phyloP scores from a whole-genome alignment of 495 filamentous ascomycete species.

The Hypoxylon fuscum region DNA sequence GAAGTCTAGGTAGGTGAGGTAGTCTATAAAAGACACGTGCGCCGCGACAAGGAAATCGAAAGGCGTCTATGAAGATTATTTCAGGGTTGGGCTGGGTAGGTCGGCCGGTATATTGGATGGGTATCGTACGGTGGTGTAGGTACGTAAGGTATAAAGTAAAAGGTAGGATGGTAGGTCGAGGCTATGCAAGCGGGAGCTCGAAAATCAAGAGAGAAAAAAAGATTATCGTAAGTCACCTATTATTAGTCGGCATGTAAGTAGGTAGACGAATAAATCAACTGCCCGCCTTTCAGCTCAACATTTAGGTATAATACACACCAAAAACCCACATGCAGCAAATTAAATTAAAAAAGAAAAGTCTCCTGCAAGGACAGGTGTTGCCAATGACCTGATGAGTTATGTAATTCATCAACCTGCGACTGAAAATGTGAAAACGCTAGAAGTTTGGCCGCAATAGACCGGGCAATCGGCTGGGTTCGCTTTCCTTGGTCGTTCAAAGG shows the following conservation, averaged over 20 bases:
- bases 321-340: too few relatives aligned
- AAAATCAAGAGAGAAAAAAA: not conserved
- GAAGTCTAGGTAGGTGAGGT: too few relatives aligned
- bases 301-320: not conserved
- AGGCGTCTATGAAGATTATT: too few relatives aligned
- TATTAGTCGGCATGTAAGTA: not conserved
- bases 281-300: not conserved
- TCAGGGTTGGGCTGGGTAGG: too few relatives aligned
- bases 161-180: not conserved
- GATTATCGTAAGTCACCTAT: not conserved
- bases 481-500: constrained; percentile 1
- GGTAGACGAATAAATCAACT: not conserved
- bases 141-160: not conserved
- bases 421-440: not conserved
- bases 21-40: constrained; percentile 16
- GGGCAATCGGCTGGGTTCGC: too few relatives aligned
- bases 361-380: constrained; percentile 5
- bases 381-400: not conserved
- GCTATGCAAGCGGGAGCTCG: not conserved
- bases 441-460: constrained; percentile 1
- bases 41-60: constrained; percentile 7
- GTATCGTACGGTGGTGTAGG: not conserved
- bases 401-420: too few relatives aligned
- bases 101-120: not conserved
- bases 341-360: constrained; percentile 14